phyloP scores from a whole-genome alignment of 78 protist species.

The Planoprotostelium fungivorum region DNA sequence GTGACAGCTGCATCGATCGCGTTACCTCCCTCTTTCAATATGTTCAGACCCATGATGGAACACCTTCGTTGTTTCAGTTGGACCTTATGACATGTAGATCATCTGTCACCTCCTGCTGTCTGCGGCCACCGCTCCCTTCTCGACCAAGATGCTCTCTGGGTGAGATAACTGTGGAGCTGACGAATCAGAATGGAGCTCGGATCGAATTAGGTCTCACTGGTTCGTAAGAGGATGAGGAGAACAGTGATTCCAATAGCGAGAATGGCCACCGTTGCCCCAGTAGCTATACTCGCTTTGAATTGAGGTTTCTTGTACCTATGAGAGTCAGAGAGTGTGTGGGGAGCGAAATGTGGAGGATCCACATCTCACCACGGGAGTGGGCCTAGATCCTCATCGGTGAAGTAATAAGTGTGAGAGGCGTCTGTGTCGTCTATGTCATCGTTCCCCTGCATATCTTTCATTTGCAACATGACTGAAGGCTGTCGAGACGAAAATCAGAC shows the following conservation, averaged over 20 bases:
- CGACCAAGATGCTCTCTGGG: neutral
- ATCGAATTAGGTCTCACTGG: neutral
- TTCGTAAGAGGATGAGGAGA: neutral
- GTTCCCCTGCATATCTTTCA: neutral
- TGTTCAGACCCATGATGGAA: slow-evolving; percentile 8
- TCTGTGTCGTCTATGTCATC: neutral
- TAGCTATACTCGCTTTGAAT: neutral
- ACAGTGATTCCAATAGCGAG: neutral
- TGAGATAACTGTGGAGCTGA: neutral
- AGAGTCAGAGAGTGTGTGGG: no score
- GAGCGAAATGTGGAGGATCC: no score
- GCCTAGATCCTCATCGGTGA: neutral
- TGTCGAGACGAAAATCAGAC: no score
- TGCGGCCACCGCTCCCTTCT: neutral
- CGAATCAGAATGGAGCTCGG: no score
- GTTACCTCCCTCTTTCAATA: slow-evolving; percentile 26
- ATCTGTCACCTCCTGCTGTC: neutral
- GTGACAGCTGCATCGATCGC: slow-evolving; percentile 29
- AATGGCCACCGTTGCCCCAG: neutral
- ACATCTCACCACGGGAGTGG: neutral
- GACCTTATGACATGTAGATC: neutral
- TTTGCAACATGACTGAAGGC: neutral
- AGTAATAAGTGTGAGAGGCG: neutral
- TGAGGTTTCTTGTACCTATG: neutral
- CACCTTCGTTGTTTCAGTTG: neutral